Evolutionary conservation across 164 flowering plant genomes (phyloP), one percentile per base, ranked within the genome.

Genomic region (Macadamia integrifolia): DNA sequence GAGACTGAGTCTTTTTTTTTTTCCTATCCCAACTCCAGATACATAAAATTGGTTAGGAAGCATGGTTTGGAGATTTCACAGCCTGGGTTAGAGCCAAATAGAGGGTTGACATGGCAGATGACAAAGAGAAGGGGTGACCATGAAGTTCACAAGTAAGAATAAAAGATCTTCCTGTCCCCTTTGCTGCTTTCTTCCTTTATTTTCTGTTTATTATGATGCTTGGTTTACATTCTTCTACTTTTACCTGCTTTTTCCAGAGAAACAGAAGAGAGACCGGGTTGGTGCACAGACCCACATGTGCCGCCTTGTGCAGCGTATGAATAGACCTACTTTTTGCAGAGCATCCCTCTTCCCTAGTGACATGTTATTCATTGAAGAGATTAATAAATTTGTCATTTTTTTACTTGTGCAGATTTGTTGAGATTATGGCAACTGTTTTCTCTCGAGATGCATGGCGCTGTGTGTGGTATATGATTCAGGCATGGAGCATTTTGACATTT

Each of bases 241-340:
- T 64, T 72, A 58, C 48, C 13, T 48, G 60, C 60, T 71, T 67
- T 60, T 60, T 55, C 17, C 83, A 93, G 98, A 72, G 77, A 61
- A 71, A 83, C 91, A 53, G 77, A 83, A 75, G 96, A 87, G 80
- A 85, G 77, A 72, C 83, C 85, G 14, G 93, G 93, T 67, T 83
- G 91, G 88, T 93, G 97, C 81, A 59, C 61, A 0, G 82, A 90
- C 63, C 92, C 90, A 2, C 87, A 70, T 84, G 71, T 83, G 69
- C 98, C 98, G 62, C 98, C 98, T 11, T 93, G 97, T 79, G 98
- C 97, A 69, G 94, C 85, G 96, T 93, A 91, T 77, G 98, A 66
- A 46, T 46, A 35, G 5, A 60, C 23, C 68, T 1, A 8, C n/a
- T 31, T 2, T 60, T 49, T 12, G 57, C 40, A 2, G 40, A 2